Evolutionary conservation across 2,329 filamentous ascomycete genomes (phyloP), one percentile per base, ranked within the genome.

Genomic region (Penicillium crustosum): DNA sequence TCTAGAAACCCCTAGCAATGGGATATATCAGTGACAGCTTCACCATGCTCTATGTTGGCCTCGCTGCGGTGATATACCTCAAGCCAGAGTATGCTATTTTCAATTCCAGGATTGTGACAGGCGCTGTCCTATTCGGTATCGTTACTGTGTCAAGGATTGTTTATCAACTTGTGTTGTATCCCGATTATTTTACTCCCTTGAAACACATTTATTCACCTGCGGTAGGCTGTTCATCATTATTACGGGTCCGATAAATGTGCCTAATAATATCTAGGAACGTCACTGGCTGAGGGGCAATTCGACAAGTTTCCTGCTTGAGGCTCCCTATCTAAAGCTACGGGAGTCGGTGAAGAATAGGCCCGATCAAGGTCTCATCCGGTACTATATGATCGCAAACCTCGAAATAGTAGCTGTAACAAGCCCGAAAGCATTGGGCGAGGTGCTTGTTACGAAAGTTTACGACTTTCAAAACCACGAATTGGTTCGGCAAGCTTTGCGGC

Each of bases 311-410:
- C 61, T 71, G n/a, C 61, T 71, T 7, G 71, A 77, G 49, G 70
- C 77, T 1, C 76, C 77, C 0, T 79, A 78, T 8, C 61, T 66
- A 0, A 71, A 74, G 0, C 69, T 76, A 57, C 63, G 66, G 21
- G 64, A 74, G 55, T 83, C 88, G 89, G 72, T 83, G 23, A 78
- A 83, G 49, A 79, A 78, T 2, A 76, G 90, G 39, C 85, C 86
- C 7, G 86, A 92, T 65, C 76, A 89, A 29, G 89, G 89, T 3
- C 66, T 92, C 19, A 84, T 93, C 55, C 83, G 86, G 12, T 91
- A 89, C 68, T 80, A 84, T 15, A 79, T 82, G 29, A 68, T 86
- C 13, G 80, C 87, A 59, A 89, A 90, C 67, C 68, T 77, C 21
- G 87, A 89, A 68, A 81, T 86, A 35, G 64, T 90, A n/a, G 62